phyloP scores from a whole-genome alignment of 192 early-diverging fungal species.

The Coemansia sp. region DNA sequence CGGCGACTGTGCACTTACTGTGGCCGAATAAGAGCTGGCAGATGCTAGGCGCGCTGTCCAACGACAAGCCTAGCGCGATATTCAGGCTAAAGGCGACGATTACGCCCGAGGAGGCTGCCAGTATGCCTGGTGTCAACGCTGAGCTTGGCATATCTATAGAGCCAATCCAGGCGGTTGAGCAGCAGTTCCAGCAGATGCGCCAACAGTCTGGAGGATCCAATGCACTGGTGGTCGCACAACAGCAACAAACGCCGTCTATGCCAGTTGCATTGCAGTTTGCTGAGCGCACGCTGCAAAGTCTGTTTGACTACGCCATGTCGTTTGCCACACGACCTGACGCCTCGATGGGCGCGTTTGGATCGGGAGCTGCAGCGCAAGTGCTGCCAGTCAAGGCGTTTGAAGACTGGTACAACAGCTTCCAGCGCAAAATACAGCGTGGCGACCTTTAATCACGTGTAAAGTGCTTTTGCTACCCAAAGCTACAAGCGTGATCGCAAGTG shows the following conservation, averaged over 20 bases:
- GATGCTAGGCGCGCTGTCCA: constrained; percentile 74
- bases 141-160: constrained; percentile 93
- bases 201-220: constrained; percentile 8
- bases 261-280: constrained; percentile 60
- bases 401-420: constrained; percentile 77
- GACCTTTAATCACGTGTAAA: constrained; percentile 50
- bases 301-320: constrained; percentile 77
- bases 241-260: constrained; percentile 13
- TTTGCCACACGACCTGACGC: constrained; percentile 59
- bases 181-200: constrained; percentile 48
- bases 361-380: constrained; percentile 41
- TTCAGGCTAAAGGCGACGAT: constrained; percentile 59
- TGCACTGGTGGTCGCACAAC: constrained; percentile 25
- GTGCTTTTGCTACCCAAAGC: neutral
- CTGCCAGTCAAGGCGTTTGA: constrained; percentile 72
- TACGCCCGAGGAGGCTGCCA: constrained; percentile 12
- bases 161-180: constrained; percentile 71
- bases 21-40: constrained; percentile 85
- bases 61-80: constrained; percentile 82
- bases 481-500: neutral
- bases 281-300: constrained; percentile 62
- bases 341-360: constrained; percentile 51
- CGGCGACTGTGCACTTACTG: constrained; percentile 92
- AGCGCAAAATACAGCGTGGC: constrained; percentile 68
- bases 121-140: constrained; percentile 54